A percentile compares a stretch with the other conserved stretches of the same genome.
phyloP scores from a whole-genome alignment of 805 yeast species.

The Barnettozyma sucrosica region DNA sequence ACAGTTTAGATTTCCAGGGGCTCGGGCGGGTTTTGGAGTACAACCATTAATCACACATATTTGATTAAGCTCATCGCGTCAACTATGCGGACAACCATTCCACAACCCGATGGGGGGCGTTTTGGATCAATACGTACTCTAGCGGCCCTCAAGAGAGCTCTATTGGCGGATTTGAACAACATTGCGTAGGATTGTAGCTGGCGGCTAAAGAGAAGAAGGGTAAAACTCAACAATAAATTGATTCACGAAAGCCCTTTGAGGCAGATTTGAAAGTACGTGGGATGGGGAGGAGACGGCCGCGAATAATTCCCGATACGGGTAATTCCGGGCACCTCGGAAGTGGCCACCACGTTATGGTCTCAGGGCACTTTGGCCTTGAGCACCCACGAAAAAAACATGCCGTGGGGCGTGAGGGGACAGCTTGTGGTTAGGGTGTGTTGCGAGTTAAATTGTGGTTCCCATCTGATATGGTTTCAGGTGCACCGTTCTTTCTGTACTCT shows the following conservation, averaged over 20 bases:
- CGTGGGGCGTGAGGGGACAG: neutral
- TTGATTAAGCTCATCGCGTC: neutral
- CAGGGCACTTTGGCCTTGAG: neutral
- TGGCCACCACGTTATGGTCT: neutral
- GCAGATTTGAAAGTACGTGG: conserved; percentile 1
- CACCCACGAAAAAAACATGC: neutral
- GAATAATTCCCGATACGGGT: neutral
- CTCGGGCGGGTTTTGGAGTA: neutral
- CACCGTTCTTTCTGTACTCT: neutral
- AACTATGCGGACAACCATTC: neutral
- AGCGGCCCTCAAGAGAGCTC: conserved; percentile 17
- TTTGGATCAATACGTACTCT: conserved; percentile 10
- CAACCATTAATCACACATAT: neutral
- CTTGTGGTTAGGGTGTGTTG: neutral
- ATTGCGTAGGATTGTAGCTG: conserved; percentile 2
- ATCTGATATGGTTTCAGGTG: neutral
- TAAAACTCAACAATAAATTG: neutral
- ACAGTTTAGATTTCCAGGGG: neutral
- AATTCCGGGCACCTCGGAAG: conserved; percentile 2
- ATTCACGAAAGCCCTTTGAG: neutral
- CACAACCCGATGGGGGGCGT: neutral
- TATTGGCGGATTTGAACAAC: conserved; percentile 16
- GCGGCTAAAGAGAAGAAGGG: conserved; percentile 1
- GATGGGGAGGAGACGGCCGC: neutral
- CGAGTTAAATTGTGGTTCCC: neutral